Percentiles rank a stretch among this genome's conserved stretches.
These are phyloP conservation scores for Jackrogersella minutella DNA, from an alignment of 495 filamentous ascomycete genomes.

Conservation along the genomic window DNA sequence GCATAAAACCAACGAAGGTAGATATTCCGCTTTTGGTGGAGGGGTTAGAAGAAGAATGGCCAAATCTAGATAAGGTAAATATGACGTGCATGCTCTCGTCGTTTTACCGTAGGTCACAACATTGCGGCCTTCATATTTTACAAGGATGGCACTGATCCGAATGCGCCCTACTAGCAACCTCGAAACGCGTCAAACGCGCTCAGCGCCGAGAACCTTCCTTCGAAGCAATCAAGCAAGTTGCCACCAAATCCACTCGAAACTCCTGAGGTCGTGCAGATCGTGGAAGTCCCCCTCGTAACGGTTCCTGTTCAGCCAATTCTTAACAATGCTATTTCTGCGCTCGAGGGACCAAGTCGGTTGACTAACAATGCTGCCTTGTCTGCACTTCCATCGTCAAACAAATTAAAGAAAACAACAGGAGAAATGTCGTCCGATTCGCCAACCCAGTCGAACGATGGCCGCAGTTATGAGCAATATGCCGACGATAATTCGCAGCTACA, in stretches of 20 bases:
- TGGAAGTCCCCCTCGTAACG: background rate
- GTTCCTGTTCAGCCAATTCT: conserved; percentile 3
- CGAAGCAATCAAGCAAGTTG: conserved; percentile 10
- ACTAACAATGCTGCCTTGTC: conserved; percentile 23
- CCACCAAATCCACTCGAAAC: background rate
- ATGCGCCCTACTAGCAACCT: conserved; percentile 26
- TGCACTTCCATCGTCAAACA: conserved; percentile 1
- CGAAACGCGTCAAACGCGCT: conserved; percentile 39
- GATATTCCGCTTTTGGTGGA: background rate
- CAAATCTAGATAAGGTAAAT: background rate
- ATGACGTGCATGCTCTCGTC: conserved; percentile 22
- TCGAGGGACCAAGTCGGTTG: conserved; percentile 12
- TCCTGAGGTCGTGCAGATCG: background rate
- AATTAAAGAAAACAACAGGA: conserved; percentile 13
- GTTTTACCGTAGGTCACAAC: background rate
- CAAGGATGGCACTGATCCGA: conserved; percentile 46
- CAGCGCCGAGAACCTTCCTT: conserved; percentile 7
- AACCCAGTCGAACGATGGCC: conserved; percentile 54
- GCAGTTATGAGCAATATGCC: conserved; percentile 53
- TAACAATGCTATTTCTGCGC: conserved; percentile 12
- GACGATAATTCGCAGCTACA: conserved; percentile 27
- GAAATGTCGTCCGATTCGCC: conserved; percentile 49
- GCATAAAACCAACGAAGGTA: conserved; percentile 4
- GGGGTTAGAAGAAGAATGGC: background rate
- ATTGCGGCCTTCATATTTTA: conserved; percentile 9